A percentile compares a stretch with the other conserved stretches of the same genome.
Evolutionary conservation across 1,284 basidiomycete species (phyloP).

Genomic region (Trichosporon sp.): DNA sequence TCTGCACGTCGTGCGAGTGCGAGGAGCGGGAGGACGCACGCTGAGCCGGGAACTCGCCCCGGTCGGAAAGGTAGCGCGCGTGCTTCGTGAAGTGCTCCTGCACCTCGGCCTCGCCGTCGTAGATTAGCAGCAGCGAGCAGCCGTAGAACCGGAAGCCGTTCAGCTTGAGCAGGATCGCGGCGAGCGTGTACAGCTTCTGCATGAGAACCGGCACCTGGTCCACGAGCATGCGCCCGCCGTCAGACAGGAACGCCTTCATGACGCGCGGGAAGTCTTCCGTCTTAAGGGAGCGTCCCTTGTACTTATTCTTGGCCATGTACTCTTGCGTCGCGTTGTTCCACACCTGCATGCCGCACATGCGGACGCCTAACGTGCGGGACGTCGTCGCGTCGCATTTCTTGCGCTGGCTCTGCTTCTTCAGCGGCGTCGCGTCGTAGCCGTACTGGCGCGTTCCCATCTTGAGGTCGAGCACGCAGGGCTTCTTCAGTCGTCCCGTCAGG

Average conservation of each 20-base stretch:
- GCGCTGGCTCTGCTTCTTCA: conserved; percentile 95
- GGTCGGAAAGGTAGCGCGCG: conserved; percentile 18
- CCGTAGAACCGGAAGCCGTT: conserved; percentile 97
- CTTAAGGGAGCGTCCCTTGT: conserved; percentile 86
- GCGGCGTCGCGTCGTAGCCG: conserved; percentile 87
- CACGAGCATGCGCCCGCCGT: conserved; percentile 79
- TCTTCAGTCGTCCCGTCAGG: conserved; percentile 88
- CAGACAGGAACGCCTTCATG: conserved; percentile 78
- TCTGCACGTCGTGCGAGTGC: not conserved
- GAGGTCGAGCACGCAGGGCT: conserved; percentile 93
- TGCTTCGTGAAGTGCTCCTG: conserved; percentile 64
- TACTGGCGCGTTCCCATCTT: conserved; percentile 99
- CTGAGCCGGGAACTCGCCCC: not conserved
- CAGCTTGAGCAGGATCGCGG: conserved; percentile 81
- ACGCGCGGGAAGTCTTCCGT: conserved; percentile 81
- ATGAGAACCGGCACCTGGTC: conserved; percentile 91
- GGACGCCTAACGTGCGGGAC: conserved; percentile 82
- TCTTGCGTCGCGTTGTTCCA: conserved; percentile 81
- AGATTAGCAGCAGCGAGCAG: conserved; percentile 93
- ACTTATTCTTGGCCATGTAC: conserved; percentile 95
- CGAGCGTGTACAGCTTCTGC: conserved; percentile 90
- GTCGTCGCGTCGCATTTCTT: conserved; percentile 98
- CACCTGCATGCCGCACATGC: conserved; percentile 99
- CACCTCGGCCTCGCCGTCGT: conserved; percentile 87
- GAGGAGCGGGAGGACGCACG: not conserved